Conservation (phyloP, 73 alveolate genomes). For the Paramecium sexaurelia region DNA sequence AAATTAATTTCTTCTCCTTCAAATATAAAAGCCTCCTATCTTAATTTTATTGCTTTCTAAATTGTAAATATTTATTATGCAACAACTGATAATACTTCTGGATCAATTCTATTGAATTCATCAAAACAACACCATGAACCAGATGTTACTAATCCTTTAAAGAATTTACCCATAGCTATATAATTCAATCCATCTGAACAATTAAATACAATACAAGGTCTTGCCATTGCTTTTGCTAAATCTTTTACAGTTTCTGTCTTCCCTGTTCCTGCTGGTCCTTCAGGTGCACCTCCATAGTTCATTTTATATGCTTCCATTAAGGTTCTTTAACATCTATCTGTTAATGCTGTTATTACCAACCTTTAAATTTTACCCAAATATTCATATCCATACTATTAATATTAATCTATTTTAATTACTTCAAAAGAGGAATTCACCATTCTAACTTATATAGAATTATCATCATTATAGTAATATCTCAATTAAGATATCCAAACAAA, state of each 20-base stretch:
- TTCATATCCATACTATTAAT: constrained; percentile 83
- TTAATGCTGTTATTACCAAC: constrained; percentile 89
- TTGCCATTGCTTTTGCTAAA: constrained; percentile 96
- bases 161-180: constrained; percentile 95
- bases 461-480: constrained; percentile 71
- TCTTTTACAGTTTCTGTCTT: constrained; percentile 96
- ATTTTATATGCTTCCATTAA: constrained; percentile 89
- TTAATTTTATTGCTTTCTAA: constrained; percentile 13
- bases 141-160: constrained; percentile 74
- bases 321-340: constrained; percentile 93
- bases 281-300: constrained; percentile 95
- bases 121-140: constrained; percentile 99
- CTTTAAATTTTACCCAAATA: constrained; percentile 88
- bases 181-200: constrained; percentile 96
- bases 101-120: constrained; percentile 97
- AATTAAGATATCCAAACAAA: constrained; percentile 83
- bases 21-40: constrained; percentile 56
- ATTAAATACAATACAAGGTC: constrained; percentile 94
- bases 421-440: constrained; percentile 65
- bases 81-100: constrained; percentile 93
- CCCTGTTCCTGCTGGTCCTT: constrained; percentile 98
- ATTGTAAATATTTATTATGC: constrained; percentile 85
- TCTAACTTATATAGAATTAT: not conserved
- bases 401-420: not conserved
- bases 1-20: constrained; percentile 80